These are phyloP conservation scores for Tephrocybe sp. DNA, from an alignment of 768 basidiomycete genomes.

Conservation along the genomic window DNA sequence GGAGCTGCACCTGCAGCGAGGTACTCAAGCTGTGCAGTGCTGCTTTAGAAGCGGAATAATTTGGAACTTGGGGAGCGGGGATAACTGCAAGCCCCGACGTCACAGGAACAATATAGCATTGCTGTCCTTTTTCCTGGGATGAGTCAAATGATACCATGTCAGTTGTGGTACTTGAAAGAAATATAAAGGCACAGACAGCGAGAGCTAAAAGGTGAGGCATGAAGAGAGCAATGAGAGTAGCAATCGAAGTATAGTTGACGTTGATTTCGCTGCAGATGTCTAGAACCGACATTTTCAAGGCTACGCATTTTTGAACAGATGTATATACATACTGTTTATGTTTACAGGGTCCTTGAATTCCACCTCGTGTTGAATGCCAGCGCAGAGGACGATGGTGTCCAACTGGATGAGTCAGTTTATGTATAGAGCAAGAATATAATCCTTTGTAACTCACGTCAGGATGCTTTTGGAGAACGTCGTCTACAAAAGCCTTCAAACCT, in stretches of 20 bases:
- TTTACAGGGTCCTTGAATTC: constrained; percentile 43
- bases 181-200: constrained; percentile 33
- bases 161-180: neutral
- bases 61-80: constrained; percentile 38
- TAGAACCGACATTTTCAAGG: constrained; percentile 17
- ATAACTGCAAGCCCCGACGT: constrained; percentile 50
- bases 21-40: constrained; percentile 51
- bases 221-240: constrained; percentile 46
- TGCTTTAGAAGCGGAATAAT: constrained; percentile 58
- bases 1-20: constrained; percentile 44
- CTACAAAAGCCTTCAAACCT: constrained; percentile 37
- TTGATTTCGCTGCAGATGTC: constrained; percentile 45
- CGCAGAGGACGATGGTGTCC: constrained; percentile 51
- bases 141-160: neutral
- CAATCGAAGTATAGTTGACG: constrained; percentile 51
- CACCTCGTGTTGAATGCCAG: constrained; percentile 50
- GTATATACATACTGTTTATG: constrained; percentile 31
- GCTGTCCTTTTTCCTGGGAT: constrained; percentile 39
- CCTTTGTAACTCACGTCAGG: constrained; percentile 39
- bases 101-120: constrained; percentile 47
- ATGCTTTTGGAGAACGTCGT: constrained; percentile 38
- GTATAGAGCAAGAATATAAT: neutral
- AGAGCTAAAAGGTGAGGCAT: constrained; percentile 54
- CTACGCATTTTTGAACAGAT: no score
- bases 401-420: constrained; percentile 33